Base-by-base conservation (phyloP, 306 rosid genomes). In the Nissolia schottii region DNA sequence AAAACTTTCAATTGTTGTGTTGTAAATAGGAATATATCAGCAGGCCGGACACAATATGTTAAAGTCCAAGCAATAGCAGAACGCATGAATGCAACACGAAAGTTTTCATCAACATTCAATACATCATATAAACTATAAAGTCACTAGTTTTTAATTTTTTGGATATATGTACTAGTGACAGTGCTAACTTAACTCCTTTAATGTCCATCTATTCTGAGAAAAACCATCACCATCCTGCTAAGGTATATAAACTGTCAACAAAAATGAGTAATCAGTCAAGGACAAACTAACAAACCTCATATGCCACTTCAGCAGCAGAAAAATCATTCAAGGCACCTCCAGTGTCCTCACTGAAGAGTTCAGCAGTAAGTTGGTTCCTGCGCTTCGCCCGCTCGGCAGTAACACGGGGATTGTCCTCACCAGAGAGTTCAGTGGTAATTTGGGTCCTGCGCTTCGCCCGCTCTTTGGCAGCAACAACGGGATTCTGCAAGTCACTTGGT, bases 391-490 rank as follows among this genome's bases (percentile, higher is more conserved):
- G n/a, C n/a, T n/a, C n/a, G 46, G 98, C 96, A 59, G 91, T 95
- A 59, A 9, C 2, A 1, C 63, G 66, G 1, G 96, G 86, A 65
- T 88, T 82, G 1, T 80, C 86, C 55, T 89, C 90, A 45, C 70
- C 69, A 12, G 83, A 50, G 38, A 85, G 88, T 64, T 86, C 92
- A 13, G 87, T 55, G 38, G 92, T 80, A 45, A 87, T 34, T 62
- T 83, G 86, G 43, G 4, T 86, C 64, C 96, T 86, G 34, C 58
- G 92, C 27, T 78, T 80, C 8, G 79, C 78, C 12, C 98, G 84
- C 64, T 83, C 95, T 77, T 90, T 86, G 46, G 98, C 96, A 59
- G 91, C 96, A 59, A 9, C 2, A 1, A 63, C 63, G 1, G 96
- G 86, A 65, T 88, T 82, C 50, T 37, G 1, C 82, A 80, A 16